These are phyloP conservation scores for Ascochyta koolunga DNA, from an alignment of 2,329 filamentous ascomycete species.

Conservation along the genomic window DNA sequence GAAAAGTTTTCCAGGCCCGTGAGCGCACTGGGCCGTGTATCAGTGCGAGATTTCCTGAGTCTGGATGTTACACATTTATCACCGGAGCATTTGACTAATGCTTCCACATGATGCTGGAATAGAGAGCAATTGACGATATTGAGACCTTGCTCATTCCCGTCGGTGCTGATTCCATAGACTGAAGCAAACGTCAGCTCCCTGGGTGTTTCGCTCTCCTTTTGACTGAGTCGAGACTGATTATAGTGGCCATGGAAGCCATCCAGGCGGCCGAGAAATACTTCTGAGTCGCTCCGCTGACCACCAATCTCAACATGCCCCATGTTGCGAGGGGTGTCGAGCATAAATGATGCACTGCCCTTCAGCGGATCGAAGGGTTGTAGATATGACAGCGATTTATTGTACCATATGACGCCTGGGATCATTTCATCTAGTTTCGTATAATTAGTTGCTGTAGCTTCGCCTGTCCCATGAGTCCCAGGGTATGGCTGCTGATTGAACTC, in stretches of 20 bases:
- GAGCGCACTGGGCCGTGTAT: conserved; percentile 15
- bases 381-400: conserved; percentile 18
- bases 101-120: conserved; percentile 31
- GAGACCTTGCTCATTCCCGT: conserved; percentile 6
- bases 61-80: conserved; percentile 18
- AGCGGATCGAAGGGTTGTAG: conserved; percentile 15
- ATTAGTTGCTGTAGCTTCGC: too few relatives aligned
- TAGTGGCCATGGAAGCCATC: conserved; percentile 28
- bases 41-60: conserved; percentile 25
- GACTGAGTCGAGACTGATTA: conserved; percentile 16
- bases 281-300: neutral
- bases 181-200: conserved; percentile 24
- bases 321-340: conserved; percentile 30
- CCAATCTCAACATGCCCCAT: neutral
- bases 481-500: too few relatives aligned
- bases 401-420: conserved; percentile 27
- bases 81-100: conserved; percentile 21
- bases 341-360: conserved; percentile 22
- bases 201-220: neutral
- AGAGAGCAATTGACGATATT: conserved; percentile 31
- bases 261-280: conserved; percentile 17
- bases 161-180: conserved; percentile 3
- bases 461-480: too few relatives aligned
- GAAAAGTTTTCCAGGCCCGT: conserved; percentile 28
- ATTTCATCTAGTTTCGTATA: conserved; percentile 23